Evolutionary conservation across 192 early-diverging fungal genomes (phyloP), one percentile per base, ranked within the genome.

Genomic region (Funneliformis geosporum): DNA sequence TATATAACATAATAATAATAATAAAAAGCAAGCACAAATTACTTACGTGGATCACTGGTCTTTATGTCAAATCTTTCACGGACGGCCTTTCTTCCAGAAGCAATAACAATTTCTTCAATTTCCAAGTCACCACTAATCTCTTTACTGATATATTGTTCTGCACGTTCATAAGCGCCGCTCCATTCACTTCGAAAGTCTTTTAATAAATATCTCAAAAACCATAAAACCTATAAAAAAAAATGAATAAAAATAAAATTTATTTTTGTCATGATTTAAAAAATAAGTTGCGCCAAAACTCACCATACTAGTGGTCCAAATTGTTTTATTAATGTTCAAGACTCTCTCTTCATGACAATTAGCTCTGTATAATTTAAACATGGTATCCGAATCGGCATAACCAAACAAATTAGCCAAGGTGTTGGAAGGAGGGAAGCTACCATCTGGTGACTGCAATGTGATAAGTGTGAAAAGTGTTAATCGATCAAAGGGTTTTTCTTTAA

Each of bases 401-500:
- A 78, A 78, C 21, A 78, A 21, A 21, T 44, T 78, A 8, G 76
- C 65, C 18, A 78, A 78, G 38, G 25, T 33, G 14, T n/a, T 18
- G 28, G 76, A 67, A 44, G 76, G 62, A 43, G 43, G 28, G 60
- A 78, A 78, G 50, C 76, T 67, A 25, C 65, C 76, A 67, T 78
- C 68, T 68, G 76, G 28, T 21, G 62, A 40, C 68, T 78, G 76
- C 12, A 68, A 23, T 27, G 66, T 68, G 27, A 78, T 46, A 44
- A 78, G 76, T 9, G 38, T 5, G 27, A 33, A 78, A 39, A 78
- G 28, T 64, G 42, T 50, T 23, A 33, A 23, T 33, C 27, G 25
- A 25, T 68, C 76, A 28, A 68, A 78, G 11, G 76, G 76, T 50
- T 78, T 78, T 28, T 74, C 42, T 47, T 80, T 9, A 81, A 83